These are phyloP conservation scores for Ceratobasidium sp. DNA, from an alignment of 1,284 basidiomycete species.

Conservation along the genomic window DNA sequence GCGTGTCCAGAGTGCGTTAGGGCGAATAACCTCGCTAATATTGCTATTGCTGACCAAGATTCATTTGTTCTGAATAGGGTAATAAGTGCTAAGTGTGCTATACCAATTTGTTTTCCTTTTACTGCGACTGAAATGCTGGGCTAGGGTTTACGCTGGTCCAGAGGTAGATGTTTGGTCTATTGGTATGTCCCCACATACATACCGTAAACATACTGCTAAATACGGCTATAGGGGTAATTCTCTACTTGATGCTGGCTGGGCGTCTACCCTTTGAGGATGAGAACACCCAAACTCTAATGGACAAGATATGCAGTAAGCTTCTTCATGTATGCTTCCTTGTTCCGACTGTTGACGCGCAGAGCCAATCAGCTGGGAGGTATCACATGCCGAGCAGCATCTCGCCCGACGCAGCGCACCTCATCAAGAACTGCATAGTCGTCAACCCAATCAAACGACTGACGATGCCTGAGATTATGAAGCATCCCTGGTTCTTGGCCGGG, in stretches of 20 bases:
- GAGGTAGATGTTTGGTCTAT: conserved; percentile 97
- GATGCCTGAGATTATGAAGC: conserved; percentile 86
- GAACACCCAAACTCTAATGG: conserved; percentile 89
- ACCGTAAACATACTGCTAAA: background rate
- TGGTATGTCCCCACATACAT: conserved; percentile 50
- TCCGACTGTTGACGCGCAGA: background rate
- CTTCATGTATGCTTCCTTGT: background rate
- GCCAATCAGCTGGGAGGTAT: conserved; percentile 77
- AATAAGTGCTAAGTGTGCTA: conserved; percentile 31
- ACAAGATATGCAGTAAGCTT: conserved; percentile 69
- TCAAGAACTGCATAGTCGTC: conserved; percentile 87
- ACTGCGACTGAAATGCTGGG: background rate
- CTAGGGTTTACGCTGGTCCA: conserved; percentile 85
- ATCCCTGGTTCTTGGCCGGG: conserved; percentile 88
- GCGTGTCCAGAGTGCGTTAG: conserved; percentile 79
- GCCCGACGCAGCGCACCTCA: conserved; percentile 77
- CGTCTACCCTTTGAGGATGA: conserved; percentile 95
- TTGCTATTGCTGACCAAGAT: conserved; percentile 62
- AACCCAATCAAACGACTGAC: conserved; percentile 94
- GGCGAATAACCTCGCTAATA: too few relatives aligned
- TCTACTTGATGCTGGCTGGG: conserved; percentile 95
- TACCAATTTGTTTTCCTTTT: background rate
- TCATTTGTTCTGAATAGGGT: conserved; percentile 8
- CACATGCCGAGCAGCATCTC: conserved; percentile 83
- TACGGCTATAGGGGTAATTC: conserved; percentile 71